Evolutionary conservation across 2,329 filamentous ascomycete species (phyloP), one percentile per base, ranked within the genome.

Genomic region (Rutstroemia sp.): DNA sequence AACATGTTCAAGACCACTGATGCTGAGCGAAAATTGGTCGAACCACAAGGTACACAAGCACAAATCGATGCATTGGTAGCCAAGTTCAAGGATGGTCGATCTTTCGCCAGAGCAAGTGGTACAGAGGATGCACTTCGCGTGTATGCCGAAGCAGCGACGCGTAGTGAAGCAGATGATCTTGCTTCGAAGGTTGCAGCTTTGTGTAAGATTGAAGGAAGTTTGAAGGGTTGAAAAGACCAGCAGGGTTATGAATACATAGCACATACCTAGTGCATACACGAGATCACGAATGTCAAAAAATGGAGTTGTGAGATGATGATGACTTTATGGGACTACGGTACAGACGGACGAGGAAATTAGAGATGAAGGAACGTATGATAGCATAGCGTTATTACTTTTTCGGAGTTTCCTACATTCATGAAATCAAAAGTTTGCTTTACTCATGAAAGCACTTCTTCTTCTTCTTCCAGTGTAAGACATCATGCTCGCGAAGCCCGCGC

Each of bases 51-150:
- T 50, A 80, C 88, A 27, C 94, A 99, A 74, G 80, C 82, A 18
- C 84, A 90, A 71, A 96, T 99, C 65, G 92, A 97, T 72, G 82
- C 84, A 59, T 79, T 88, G 59, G 92, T 96, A 59, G 87, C 86
- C 69, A 96, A 96, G 72, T 96, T 95, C 74, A 89, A 88, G 67
- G 88, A 88, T 66, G 94, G 90, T 2, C 83, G 94, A 62, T 86
- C 88, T 50, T 99, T 99, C 72, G 94, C 91, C 7, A 86, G 94
- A 65, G 91, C 94, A 39, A 94, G 88, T 63, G 94, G 94, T 30
- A 99, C 94, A 0, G 94, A 99, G 73, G 95, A 99, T 71, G 92
- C 91, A 2, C 92, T 96, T 65, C 83, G 94, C 61, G 92, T 99
- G 19, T 99, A 99, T 69, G 92, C 92, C 7, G 94, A 99, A 74